Base-by-base conservation (phyloP, 2,329 filamentous ascomycete genomes). In the Capronia epimyces region DNA sequence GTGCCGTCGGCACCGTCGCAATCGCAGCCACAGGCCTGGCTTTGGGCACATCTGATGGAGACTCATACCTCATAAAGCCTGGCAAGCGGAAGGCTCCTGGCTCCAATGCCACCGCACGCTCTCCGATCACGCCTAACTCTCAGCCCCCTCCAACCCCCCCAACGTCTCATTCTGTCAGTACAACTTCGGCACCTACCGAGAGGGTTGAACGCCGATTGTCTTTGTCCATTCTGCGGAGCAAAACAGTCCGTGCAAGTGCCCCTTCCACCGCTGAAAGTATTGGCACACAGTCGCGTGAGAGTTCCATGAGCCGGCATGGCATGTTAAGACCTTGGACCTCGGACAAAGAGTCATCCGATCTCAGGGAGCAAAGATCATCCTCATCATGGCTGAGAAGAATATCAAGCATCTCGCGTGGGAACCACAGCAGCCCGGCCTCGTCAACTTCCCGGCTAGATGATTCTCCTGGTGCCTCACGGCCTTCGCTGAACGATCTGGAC, bases 1-100 rank as follows among this genome's bases (percentile, higher is more conserved):
- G 78, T 78, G 81, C 80, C 63, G 71, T 80, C 66, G 79, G 79
- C 71, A 81, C 79, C 62, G 71, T 82, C 68, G 79, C 78, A 65
- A 74, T 81, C 59, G 80, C 80, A 59, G 74, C 77, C 50, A 71
- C 79, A 51, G 80, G 81, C 55, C 71, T 80, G 58, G 76, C 77
- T 49, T 71, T 82, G 62, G 79, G 75, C 63, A 75, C 74, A 60
- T 71, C 73, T 50, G 70, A 75, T 60, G 51, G 43, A 47, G 52
- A 60, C 20, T 50, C 56, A 31, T 50, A 50, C 37, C 42, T 55
- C 9, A 51, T 58, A 16, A 55, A 50, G 41, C 58, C 58, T 32
- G 59, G 59, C 53, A 71, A 68, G 63, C 68, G 65, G 62, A 71
- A 69, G 62, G 60, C 64, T 53, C 62, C 62, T 39, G 55, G 59